Evolutionary conservation across 768 basidiomycete genomes (phyloP), one percentile per base, ranked within the genome.

Genomic region (Lentinula guzmanii): DNA sequence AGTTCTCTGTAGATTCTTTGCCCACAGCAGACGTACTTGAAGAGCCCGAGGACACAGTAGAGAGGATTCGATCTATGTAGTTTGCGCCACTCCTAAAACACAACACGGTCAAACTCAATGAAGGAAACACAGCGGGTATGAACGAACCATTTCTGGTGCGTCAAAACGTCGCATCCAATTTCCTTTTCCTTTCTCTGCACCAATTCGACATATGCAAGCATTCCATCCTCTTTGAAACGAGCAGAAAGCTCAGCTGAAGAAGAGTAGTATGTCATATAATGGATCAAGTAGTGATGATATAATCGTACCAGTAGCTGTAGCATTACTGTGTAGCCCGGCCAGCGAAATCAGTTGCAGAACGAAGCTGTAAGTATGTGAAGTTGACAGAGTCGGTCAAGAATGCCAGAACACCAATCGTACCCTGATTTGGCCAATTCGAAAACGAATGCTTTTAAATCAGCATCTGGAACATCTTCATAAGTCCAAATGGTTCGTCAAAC

Each of bases 361-460:
- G 67, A 95, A 95, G 60, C 91, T 92, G 61, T n/a, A 34, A 18
- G 42, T 35, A 63, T 35, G 62, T 6, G 13, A 33, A 55, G 58
- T 63, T 64, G 58, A 39, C 1, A 52, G 33, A 58, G 4, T 65
- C 53, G 9, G 28, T 5, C 11, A 15, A 16, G 39, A 55, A 10
- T 55, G 37, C 51, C 52, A 15, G 33, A 59, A 34, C n/a, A 45
- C 18, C 46, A 48, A 63, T 13, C 78, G 61, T 68, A 89, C 85
- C 92, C 90, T 79, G 94, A 92, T 73, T 92, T 91, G 15, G 84
- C 93, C 54, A 96, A 80, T 50, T 95, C 91, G 91, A 92, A 94
- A 48, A 94, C 77, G 68, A 95, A 95, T 71, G 82, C 84, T 80
- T 90, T 93, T 66, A 96, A 71, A 64, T 87, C 89, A 4, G 79